Conservation (phyloP, 2,329 filamentous ascomycete species). For the Xylariaceae sp. region DNA sequence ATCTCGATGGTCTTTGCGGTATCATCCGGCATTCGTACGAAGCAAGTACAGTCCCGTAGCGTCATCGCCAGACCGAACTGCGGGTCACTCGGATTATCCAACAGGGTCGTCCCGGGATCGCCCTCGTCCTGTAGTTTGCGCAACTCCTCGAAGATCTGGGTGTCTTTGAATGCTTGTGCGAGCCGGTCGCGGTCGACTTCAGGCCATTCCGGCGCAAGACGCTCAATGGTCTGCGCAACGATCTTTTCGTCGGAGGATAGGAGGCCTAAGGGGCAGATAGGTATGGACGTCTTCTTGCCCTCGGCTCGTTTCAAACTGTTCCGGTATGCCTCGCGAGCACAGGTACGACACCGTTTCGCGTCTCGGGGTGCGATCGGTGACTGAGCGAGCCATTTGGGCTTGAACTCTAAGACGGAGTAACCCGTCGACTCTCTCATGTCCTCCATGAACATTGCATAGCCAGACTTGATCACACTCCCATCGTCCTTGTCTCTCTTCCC, state of each 20-base stretch:
- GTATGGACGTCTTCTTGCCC: slow-evolving; percentile 33
- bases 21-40: slow-evolving; percentile 52
- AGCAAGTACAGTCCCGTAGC: slow-evolving; percentile 73
- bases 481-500: slow-evolving; percentile 37
- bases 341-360: slow-evolving; percentile 69
- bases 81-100: slow-evolving; percentile 34
- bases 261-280: slow-evolving; percentile 65
- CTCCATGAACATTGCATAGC: slow-evolving; percentile 67
- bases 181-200: slow-evolving; percentile 32
- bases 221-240: slow-evolving; percentile 40
- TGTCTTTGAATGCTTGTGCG: slow-evolving; percentile 35
- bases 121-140: slow-evolving; percentile 33
- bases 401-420: slow-evolving; percentile 63
- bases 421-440: slow-evolving; percentile 58
- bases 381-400: slow-evolving; percentile 79
- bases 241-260: slow-evolving; percentile 46
- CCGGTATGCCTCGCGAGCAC: slow-evolving; percentile 52
- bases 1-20: slow-evolving; percentile 40
- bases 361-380: slow-evolving; percentile 65
- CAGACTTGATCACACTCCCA: slow-evolving; percentile 49
- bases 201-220: slow-evolving; percentile 33
- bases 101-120: slow-evolving; percentile 42
- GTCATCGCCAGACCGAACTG: slow-evolving; percentile 72
- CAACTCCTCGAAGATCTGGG: slow-evolving; percentile 36
- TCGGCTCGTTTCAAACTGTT: slow-evolving; percentile 41